Evolutionary conservation across 2,329 filamentous ascomycete species (phyloP), one percentile per base, ranked within the genome.

Genomic region (Pseudocercospora pini-densiflorae): DNA sequence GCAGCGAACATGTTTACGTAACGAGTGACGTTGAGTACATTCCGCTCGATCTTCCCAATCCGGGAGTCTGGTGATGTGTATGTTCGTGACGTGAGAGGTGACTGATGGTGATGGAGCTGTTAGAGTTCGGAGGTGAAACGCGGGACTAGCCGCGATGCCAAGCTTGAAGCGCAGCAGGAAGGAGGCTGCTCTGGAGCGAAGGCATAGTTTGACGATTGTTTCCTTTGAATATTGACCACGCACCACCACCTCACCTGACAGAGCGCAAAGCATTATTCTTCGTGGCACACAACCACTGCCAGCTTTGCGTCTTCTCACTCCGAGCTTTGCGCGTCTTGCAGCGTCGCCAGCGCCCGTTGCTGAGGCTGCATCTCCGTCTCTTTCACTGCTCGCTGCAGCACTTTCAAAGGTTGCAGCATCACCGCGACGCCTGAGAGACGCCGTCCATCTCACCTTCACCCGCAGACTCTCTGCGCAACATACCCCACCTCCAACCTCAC

Each of bases 1-100:
- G 66, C 66, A 65, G 70, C 71, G 47, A 69, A 65, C 66, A 65
- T 63, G 49, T 43, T 54, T 45, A 53, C 31, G 29, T 36, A 19
- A 36, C 58, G 40, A 58, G 21, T 49, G 21, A 10, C 16, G 7
- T 49, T 36, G 33, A 36, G 12, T 4, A 14, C 33, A 36, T 14
- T 36, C 2, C 33, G 33, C 33, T 12, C 3, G 33, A 36, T 5
- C 14, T 14, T 36, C 5, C 33, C 12, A 10, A 36, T 36, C 9
- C 29, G 9, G 29, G 29, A 31, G 29, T 31, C 5, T 36, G 33
- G 9, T 12, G 9, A 16, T 36, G 12, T 36, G 12, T 16, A 36
- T 16, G 33, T 36, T 36, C 33, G 14, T 9, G 33, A 36, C 12
- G 33, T 36, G 33, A 16, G 14, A 19, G 16, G 40, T 43, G 16